A percentile compares a stretch with the other conserved stretches of the same genome.
phyloP scores from a whole-genome alignment of 768 basidiomycete genomes.

The Mycena metata region DNA sequence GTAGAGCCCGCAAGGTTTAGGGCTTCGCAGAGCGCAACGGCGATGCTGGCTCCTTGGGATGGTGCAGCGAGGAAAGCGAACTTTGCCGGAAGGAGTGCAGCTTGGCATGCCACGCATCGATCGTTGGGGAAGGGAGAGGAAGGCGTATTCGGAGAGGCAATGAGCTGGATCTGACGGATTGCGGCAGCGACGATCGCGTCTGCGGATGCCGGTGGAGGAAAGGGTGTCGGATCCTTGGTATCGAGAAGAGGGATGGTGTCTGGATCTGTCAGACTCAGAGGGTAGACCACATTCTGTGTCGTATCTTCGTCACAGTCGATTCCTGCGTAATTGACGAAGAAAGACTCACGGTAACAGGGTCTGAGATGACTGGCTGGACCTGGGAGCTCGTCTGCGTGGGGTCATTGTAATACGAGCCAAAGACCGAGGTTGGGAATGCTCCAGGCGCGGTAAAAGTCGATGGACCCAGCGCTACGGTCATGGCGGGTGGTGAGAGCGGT shows the following conservation, averaged over 20 bases:
- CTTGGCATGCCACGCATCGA: slow-evolving; percentile 71
- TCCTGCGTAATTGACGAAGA: slow-evolving; percentile 28
- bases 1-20: slow-evolving; percentile 59
- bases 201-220: slow-evolving; percentile 69
- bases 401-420: slow-evolving; percentile 73
- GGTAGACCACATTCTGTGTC: slow-evolving; percentile 68
- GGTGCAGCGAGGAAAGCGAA: slow-evolving; percentile 77
- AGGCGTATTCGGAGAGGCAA: slow-evolving; percentile 53
- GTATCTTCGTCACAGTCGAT: slow-evolving; percentile 14
- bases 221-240: slow-evolving; percentile 71
- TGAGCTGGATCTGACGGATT: slow-evolving; percentile 67
- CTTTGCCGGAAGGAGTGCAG: slow-evolving; percentile 71
- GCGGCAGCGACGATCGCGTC: slow-evolving; percentile 62
- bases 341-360: slow-evolving; percentile 69
- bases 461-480: slow-evolving; percentile 38
- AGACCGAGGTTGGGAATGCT: slow-evolving; percentile 74
- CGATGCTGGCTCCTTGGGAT: slow-evolving; percentile 66
- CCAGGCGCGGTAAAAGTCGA: slow-evolving; percentile 71
- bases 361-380: slow-evolving; percentile 82
- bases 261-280: slow-evolving; percentile 72
- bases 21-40: slow-evolving; percentile 69
- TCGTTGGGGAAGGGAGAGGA: slow-evolving; percentile 63
- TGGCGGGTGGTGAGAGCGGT: slow-evolving; percentile 12
- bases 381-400: slow-evolving; percentile 82
- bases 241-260: slow-evolving; percentile 69